Conservation (phyloP, 2,329 filamentous ascomycete species). For the Xylariaceae sp. region DNA sequence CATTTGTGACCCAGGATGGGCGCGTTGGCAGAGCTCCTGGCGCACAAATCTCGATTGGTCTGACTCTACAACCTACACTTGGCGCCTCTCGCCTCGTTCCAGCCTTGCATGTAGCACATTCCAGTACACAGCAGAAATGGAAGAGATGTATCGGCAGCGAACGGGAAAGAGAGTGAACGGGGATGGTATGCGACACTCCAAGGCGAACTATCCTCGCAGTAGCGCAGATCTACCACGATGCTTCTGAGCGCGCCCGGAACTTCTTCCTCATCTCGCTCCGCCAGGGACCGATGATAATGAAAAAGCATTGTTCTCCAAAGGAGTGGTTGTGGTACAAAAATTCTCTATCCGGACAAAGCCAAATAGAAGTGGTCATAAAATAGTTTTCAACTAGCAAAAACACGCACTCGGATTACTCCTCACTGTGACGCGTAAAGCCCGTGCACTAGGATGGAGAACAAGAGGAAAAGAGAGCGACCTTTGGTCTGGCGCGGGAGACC, state of each 20-base stretch:
- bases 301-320: slow-evolving; percentile 37
- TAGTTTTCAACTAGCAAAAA: slow-evolving; percentile 94
- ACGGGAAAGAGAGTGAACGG: not conserved
- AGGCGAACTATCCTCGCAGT: no score
- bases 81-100: no score
- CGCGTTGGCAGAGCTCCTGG: no score
- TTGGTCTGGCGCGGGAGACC: slow-evolving; percentile 1
- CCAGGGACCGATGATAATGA: slow-evolving; percentile 45
- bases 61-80: no score
- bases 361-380: slow-evolving; percentile 70
- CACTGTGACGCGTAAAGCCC: slow-evolving; percentile 80
- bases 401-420: slow-evolving; percentile 82
- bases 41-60: no score
- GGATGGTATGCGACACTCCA: not conserved
- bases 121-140: not conserved
- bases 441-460: slow-evolving; percentile 58
- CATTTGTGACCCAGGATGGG: no score
- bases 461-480: slow-evolving; percentile 21
- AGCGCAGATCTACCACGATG: no score
- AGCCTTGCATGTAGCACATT: not conserved
- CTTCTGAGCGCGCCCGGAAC: not conserved
- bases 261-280: slow-evolving; percentile 49
- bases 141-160: not conserved
- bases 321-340: slow-evolving; percentile 58
- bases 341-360: slow-evolving; percentile 70